Conservation (phyloP, 2,329 filamentous ascomycete species). For the Pestalotiopsis sp. region DNA sequence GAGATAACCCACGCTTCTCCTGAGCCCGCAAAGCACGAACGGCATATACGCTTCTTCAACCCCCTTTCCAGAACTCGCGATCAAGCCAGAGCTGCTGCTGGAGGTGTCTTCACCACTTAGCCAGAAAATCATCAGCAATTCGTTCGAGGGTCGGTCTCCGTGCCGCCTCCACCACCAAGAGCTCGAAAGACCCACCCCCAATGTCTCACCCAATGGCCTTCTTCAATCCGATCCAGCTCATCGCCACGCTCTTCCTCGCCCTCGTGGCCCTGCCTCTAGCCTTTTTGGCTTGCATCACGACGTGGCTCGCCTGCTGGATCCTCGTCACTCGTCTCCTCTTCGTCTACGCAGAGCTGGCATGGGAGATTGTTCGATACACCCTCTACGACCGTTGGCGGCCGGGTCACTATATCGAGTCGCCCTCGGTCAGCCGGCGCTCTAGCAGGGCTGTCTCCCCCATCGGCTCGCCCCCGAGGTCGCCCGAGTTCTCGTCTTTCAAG, state of each 20-base stretch:
- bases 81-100: background rate
- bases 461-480: conserved; percentile 19
- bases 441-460: conserved; percentile 18
- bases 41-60: background rate
- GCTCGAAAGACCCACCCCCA: background rate
- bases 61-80: background rate
- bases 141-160: background rate
- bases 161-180: background rate
- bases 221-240: conserved; percentile 55
- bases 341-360: conserved; percentile 65
- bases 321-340: conserved; percentile 63
- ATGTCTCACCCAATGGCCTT: conserved; percentile 46
- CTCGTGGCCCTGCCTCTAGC: conserved; percentile 65
- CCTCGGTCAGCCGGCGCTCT: conserved; percentile 15
- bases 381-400: conserved; percentile 44
- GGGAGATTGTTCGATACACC: conserved; percentile 60
- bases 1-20: background rate
- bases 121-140: background rate
- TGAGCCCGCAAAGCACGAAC: background rate
- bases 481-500: conserved; percentile 19
- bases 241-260: conserved; percentile 65
- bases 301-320: conserved; percentile 62
- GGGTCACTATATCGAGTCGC: conserved; percentile 29
- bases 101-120: background rate
- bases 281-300: conserved; percentile 65